Conservation (phyloP, 352 stramenopile species). For the Globisporangium cylindrosporum region DNA sequence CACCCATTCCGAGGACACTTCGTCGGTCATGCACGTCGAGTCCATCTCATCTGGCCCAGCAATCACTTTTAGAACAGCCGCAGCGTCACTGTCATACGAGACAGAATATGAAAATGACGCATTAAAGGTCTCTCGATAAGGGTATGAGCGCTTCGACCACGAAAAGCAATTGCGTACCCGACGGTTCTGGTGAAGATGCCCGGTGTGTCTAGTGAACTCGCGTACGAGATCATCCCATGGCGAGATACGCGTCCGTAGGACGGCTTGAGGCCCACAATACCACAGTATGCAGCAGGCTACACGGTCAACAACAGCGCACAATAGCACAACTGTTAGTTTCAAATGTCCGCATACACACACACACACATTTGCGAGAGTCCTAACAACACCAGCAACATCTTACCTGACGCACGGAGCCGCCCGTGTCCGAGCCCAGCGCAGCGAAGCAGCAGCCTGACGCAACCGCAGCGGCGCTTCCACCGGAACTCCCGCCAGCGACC, state of each 20-base stretch:
- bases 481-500: conserved; percentile 92
- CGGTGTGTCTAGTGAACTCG: conserved; percentile 95
- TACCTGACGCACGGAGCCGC: conserved; percentile 93
- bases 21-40: conserved; percentile 69
- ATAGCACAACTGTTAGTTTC: background rate
- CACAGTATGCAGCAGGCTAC: conserved; percentile 93
- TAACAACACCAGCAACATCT: background rate
- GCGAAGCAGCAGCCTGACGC: conserved; percentile 89
- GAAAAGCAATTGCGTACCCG: conserved; percentile 18
- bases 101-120: background rate
- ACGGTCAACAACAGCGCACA: background rate
- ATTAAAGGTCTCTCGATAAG: background rate
- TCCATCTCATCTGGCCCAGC: conserved; percentile 78
- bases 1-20: conserved; percentile 55
- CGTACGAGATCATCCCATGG: conserved; percentile 96
- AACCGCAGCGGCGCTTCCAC: conserved; percentile 92
- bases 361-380: background rate
- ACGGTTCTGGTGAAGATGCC: conserved; percentile 91
- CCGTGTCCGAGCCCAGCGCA: conserved; percentile 96
- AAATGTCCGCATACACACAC: background rate
- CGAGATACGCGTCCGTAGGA: conserved; percentile 96
- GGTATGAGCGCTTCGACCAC: too few relatives aligned
- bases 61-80: conserved; percentile 78
- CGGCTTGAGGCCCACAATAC: conserved; percentile 96
- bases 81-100: conserved; percentile 50